These are phyloP conservation scores for Saprolegnia parasitica DNA, from an alignment of 352 stramenopile genomes.

Conservation along the genomic window DNA sequence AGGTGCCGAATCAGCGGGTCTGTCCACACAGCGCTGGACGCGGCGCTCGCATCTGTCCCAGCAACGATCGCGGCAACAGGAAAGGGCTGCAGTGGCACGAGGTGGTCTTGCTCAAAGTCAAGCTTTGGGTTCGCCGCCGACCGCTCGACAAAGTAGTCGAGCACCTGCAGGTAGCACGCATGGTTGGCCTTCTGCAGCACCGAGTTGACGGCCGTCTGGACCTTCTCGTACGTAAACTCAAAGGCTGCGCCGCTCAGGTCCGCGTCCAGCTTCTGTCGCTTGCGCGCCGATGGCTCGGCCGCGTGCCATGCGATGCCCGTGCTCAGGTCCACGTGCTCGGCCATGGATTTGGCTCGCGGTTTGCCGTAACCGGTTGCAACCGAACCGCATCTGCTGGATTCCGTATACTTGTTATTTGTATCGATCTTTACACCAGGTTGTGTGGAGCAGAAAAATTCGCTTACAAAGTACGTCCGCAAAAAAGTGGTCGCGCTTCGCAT, in stretches of 20 bases:
- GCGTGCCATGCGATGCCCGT: conserved; percentile 27
- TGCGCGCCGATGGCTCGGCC: neutral
- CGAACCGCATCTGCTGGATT: no score
- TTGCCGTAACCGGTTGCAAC: no score
- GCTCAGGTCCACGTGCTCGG: conserved; percentile 27
- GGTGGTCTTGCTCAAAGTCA: conserved; percentile 25
- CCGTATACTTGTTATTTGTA: no score
- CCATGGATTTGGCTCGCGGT: neutral
- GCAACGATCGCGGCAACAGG: conserved; percentile 60
- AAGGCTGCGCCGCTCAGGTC: conserved; percentile 45
- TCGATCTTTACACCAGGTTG: no score
- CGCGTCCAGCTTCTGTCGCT: neutral
- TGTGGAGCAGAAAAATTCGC: no score
- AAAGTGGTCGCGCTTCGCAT: no score
- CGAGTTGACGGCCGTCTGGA: conserved; percentile 45
- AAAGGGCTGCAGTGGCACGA: conserved; percentile 47
- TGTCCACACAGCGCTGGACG: conserved; percentile 73
- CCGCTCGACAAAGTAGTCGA: conserved; percentile 44
- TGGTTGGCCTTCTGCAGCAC: conserved; percentile 62
- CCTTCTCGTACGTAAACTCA: conserved; percentile 55
- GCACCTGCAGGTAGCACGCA: conserved; percentile 58
- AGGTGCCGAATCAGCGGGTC: conserved; percentile 59
- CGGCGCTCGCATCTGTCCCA: conserved; percentile 49
- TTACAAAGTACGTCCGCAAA: no score
- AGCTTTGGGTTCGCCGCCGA: neutral